Evolutionary conservation across 2,329 filamentous ascomycete species (phyloP), one percentile per base, ranked within the genome.

Genomic region (Lasiodiplodia gonubiensis): DNA sequence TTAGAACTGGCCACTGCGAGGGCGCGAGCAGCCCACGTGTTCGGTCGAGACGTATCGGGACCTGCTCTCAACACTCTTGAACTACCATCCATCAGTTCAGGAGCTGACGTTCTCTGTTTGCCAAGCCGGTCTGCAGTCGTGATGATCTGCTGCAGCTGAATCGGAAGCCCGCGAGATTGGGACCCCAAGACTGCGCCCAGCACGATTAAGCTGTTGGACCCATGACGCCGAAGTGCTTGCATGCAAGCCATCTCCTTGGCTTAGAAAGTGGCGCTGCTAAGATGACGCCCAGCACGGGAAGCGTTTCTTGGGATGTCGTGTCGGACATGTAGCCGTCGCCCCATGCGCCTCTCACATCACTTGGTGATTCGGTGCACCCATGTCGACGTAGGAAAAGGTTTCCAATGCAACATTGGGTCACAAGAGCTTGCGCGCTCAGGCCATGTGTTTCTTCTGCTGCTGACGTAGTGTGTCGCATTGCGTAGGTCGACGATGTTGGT

Each of bases 91-190:
- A 12, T 14, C 42, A 23, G 21, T 7, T 14, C 33, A 48, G 11
- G 42, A 30, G 49, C 35, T 52, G 61, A 64, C 61, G 49, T 54
- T 21, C 14, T 23, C 23, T 18, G 23, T 4, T 18, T 6, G 48
- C 46, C 39, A 53, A 46, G 49, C 61, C 8, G 11, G 21, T n/a
- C n/a, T 16, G 14, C 39, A 35, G 52, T 42, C 33, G 8, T 35
- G 61, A 53, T 30, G 48, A 64, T 64, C 51, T 53, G 46, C 61
- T 42, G 61, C 61, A 54, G 61, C 61, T 54, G 49, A 42, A 49
- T 53, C 49, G 33, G n/a, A n/a, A 23, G 46, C n/a, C 59, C 59
- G 49, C 59, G 35, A 51, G 27, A 30, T 49, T 46, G 33, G 48
- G 14, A 8, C 54, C 16, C 61, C 49, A 64, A 64, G 61, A 64